phyloP scores from a whole-genome alignment of 495 filamentous ascomycete species.

The Penicillium cosmopolitanum region DNA sequence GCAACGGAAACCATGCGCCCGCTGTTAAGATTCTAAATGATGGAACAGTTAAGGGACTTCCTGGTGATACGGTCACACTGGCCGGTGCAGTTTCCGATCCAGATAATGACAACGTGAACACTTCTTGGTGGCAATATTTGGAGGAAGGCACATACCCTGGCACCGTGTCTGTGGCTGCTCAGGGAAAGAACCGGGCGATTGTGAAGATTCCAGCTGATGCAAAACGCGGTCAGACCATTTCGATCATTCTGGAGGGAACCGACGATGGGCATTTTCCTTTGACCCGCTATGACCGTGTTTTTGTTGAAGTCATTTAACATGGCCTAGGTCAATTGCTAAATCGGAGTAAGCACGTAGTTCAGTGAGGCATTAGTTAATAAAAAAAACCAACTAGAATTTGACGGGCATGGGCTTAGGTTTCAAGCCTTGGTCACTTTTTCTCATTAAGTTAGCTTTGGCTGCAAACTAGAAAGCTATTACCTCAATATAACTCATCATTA shows the following conservation, averaged over 20 bases:
- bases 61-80: constrained; percentile 12
- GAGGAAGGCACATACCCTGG: constrained; percentile 21
- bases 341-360: background rate
- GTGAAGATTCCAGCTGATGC: constrained; percentile 14
- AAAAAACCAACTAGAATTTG: background rate
- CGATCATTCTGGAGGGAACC: constrained; percentile 19
- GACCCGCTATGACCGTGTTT: constrained; percentile 17
- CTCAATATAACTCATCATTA: background rate
- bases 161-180: constrained; percentile 8
- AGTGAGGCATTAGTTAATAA: background rate
- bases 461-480: too few species aligned
- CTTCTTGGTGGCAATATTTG: constrained; percentile 22
- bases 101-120: constrained; percentile 13
- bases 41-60: constrained; percentile 1
- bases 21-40: constrained; percentile 16
- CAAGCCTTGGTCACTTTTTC: background rate
- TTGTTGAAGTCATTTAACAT: constrained; percentile 8
- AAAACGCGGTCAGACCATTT: constrained; percentile 17
- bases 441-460: background rate
- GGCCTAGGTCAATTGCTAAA: background rate
- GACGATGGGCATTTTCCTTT: constrained; percentile 16
- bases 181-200: background rate
- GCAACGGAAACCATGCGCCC: constrained; percentile 34
- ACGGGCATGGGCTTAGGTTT: background rate
- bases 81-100: constrained; percentile 15